Base-by-base conservation (phyloP, 345 rosid genomes). In the Rhizophora apiculata region DNA sequence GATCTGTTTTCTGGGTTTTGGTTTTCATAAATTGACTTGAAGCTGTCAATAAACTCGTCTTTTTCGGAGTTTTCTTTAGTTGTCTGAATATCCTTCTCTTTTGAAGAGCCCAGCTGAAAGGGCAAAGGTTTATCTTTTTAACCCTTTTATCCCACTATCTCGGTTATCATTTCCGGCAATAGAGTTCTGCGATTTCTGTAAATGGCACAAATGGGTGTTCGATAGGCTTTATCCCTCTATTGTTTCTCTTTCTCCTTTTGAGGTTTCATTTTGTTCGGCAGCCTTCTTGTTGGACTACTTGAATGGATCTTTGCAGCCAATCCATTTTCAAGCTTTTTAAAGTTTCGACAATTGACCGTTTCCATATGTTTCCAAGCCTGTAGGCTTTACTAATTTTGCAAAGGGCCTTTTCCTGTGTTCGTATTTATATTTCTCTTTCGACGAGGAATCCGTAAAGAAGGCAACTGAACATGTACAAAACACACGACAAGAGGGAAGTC, bases 401-500 rank as follows among this genome's bases (percentile, higher is more conserved):
- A 37, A 31, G 26, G 18, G 36, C 39, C 27, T 22, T 19, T n/a
- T 56, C 57, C 54, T 63, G 32, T 24, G 11, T 56, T 27, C 36
- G 18, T 51, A 63, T 36, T 24, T 24, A 6, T 15, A 58, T 68
- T 37, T 65, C 75, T 57, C 66, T 37, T 63, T 22, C 34, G 74
- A 16, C 31, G 26, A 60, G 53, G 18, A 26, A 37, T 21, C 48
- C 24, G 20, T 24, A 43, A 13, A 51, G 0, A 43, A 6, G 24
- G 39, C 49, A 20, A 26, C 27, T 21, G 43, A 36, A 69, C 63
- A 95, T 92, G 98, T 89, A 83, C 69, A 84, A 87, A 55, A 77
- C 89, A 57, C 83, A 85, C 69, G 84, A 82, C 85, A 83, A 80
- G 66, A 77, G 92, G 58, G 97, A 96, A 67, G 58, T 90, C 31